Percentiles rank a stretch among this genome's conserved stretches.
These are phyloP conservation scores for Arthrobotrys conoides DNA, from an alignment of 2,329 filamentous ascomycete genomes.

Conservation along the genomic window DNA sequence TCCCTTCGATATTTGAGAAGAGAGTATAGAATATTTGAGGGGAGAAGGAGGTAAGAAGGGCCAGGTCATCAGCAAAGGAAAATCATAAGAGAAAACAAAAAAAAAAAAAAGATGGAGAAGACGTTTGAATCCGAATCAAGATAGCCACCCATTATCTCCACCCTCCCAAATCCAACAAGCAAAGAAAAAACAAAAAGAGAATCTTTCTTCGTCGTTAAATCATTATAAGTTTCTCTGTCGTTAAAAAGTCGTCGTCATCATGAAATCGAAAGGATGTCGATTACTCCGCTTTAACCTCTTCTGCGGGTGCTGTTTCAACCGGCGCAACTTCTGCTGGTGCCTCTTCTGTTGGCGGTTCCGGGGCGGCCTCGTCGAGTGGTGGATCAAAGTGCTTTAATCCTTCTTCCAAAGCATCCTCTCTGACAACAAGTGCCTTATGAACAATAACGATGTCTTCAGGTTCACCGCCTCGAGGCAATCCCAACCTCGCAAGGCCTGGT, in stretches of 20 bases:
- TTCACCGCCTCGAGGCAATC: constrained; percentile 46
- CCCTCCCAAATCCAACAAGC: neutral
- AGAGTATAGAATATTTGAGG: neutral
- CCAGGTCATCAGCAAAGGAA: constrained; percentile 14
- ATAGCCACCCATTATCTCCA: constrained; percentile 35
- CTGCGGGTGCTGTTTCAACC: neutral
- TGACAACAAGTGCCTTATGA: constrained; percentile 53
- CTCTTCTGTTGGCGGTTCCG: constrained; percentile 31
- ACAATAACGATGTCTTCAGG: constrained; percentile 57
- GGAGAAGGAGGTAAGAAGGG: neutral
- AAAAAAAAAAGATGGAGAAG: neutral
- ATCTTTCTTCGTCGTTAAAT: constrained; percentile 10
- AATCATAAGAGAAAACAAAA: constrained; percentile 1
- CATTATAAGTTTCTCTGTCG: constrained; percentile 32
- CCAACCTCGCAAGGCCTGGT: constrained; percentile 49
- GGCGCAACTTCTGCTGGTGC: constrained; percentile 16
- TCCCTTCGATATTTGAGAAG: neutral
- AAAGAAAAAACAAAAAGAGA: constrained; percentile 10
- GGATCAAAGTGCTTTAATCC: constrained; percentile 42
- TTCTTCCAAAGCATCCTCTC: constrained; percentile 52
- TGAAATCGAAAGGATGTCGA: neutral
- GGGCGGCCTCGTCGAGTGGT: neutral
- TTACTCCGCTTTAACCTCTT: constrained; percentile 4
- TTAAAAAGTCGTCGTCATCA: constrained; percentile 5
- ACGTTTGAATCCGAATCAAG: neutral